Conservation (phyloP, 805 yeast genomes). For the Nematodospora valgi region DNA sequence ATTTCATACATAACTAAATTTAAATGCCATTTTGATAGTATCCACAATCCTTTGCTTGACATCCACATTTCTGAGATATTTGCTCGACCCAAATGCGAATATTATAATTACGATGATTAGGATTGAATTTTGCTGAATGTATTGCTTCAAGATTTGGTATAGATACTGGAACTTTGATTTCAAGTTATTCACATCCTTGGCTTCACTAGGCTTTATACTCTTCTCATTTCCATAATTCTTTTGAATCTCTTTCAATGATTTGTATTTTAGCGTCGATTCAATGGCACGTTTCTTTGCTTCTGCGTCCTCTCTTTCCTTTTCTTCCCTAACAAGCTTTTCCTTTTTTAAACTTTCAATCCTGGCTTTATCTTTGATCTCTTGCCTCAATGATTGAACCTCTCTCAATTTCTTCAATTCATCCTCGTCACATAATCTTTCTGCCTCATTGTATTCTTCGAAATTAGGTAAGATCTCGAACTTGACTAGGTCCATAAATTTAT, state of each 20-base stretch:
- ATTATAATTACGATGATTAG: slow-evolving; percentile 21
- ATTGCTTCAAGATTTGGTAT: slow-evolving; percentile 17
- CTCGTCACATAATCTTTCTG: slow-evolving; percentile 20
- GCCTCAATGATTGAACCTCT: slow-evolving; percentile 10
- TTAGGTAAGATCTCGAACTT: slow-evolving; percentile 35
- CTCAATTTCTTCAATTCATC: slow-evolving; percentile 11
- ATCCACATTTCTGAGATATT: slow-evolving; percentile 19
- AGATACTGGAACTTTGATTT: slow-evolving; percentile 16
- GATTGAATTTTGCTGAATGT: slow-evolving; percentile 26
- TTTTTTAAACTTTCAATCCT: slow-evolving; percentile 8
- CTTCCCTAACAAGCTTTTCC: slow-evolving; percentile 9
- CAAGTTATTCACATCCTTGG: slow-evolving; percentile 8
- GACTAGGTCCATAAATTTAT: slow-evolving; percentile 28
- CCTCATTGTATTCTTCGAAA: slow-evolving; percentile 23
- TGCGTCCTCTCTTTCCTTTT: slow-evolving; percentile 9
- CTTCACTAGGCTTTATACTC: neutral
- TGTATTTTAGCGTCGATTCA: slow-evolving; percentile 21
- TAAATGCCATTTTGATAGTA: slow-evolving; percentile 43
- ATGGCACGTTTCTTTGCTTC: slow-evolving; percentile 11
- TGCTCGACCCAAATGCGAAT: slow-evolving; percentile 12
- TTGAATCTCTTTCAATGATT: slow-evolving; percentile 14
- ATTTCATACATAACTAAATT: slow-evolving; percentile 34
- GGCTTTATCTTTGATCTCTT: neutral
- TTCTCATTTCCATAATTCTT: slow-evolving; percentile 11
- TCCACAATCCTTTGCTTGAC: slow-evolving; percentile 29